Base-by-base conservation (phyloP, 495 filamentous ascomycete genomes). In the Rostrohypoxylon terebratum region DNA sequence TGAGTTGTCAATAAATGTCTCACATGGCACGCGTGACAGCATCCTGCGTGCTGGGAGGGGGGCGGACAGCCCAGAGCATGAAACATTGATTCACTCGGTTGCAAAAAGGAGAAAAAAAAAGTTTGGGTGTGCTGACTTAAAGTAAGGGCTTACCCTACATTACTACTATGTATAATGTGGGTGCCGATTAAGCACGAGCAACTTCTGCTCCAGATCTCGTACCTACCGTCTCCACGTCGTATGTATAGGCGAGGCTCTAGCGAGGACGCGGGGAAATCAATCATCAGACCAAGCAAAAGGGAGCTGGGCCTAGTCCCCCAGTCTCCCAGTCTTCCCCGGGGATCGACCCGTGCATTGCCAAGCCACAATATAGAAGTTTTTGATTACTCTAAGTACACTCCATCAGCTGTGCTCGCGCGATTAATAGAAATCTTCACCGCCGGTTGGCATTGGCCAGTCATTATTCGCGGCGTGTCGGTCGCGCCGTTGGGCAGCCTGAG, bases 1-100 rank as follows among this genome's bases (percentile, higher is more conserved):
- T 73, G 71, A 73, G 71, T 73, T 73, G 71, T 73, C 71, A 73
- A 73, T 66, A 73, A 66, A 62, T 73, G 71, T 73, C 71, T 73
- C 66, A 73, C 60, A 69, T 64, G 20, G 54, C 54, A 69, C 71
- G 66, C 71, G 71, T 73, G 71, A 73, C 66, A 51, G 71, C 71
- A 69, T 73, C 66, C 71, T 66, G 42, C 66, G 66, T 69, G 21
- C 23, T 63, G n/a, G 28, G 60, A 50, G 61, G 60, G 66, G 68
- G 53, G 64, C 58, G 53, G 67, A 31, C 61, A 68, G 59, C 47
- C n/a, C 42, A 69, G 45, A 50, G 25, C 38, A 40, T 73, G 71
- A 73, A 69, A 73, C 71, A 73, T 51, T 69, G 60, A 65, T 68
- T 66, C 70, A 55, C 31, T 36, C 31, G 31, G 36, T n/a, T 20